These are phyloP conservation scores for Chlamydomonas eustigma DNA, from an alignment of 139 green algal genomes.

Conservation along the genomic window DNA sequence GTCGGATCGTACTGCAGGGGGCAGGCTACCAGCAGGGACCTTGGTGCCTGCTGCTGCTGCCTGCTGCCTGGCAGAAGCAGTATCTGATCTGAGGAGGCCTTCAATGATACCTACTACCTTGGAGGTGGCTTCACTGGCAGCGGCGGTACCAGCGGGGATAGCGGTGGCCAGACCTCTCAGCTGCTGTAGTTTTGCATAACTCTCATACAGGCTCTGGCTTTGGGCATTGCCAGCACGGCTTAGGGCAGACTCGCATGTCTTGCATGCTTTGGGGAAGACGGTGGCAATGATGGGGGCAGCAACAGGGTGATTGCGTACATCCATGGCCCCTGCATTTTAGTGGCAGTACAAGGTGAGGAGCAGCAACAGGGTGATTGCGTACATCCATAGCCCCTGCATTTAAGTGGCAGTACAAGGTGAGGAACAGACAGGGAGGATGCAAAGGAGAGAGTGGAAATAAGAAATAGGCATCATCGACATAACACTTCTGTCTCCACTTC, in stretches of 20 bases:
- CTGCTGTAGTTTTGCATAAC: slow-evolving; percentile 49
- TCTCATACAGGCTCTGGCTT: slow-evolving; percentile 27
- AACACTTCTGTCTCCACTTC: too few species aligned
- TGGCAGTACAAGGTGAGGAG: too few species aligned
- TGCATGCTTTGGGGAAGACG: not conserved
- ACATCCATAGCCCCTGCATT: slow-evolving; percentile 18
- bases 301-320: slow-evolving; percentile 1
- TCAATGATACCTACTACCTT: slow-evolving; percentile 51
- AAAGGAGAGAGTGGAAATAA: too few species aligned
- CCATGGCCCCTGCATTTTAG: slow-evolving; percentile 13
- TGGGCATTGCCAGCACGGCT: slow-evolving; percentile 16
- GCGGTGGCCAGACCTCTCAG: slow-evolving; percentile 27
- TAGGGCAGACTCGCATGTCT: not conserved
- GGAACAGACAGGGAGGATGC: too few species aligned
- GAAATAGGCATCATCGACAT: too few species aligned
- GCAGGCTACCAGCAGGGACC: not conserved
- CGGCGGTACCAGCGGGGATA: slow-evolving; percentile 36
- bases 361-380: not conserved
- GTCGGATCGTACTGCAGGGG: slow-evolving; percentile 17
- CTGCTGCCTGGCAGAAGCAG: slow-evolving; percentile 11
- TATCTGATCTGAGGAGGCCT: slow-evolving; percentile 15
- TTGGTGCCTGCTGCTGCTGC: not conserved
- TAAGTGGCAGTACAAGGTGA: too few species aligned
- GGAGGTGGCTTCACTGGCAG: slow-evolving; percentile 40
- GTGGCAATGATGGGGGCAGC: not conserved